Evolutionary conservation across 768 basidiomycete species (phyloP).

Genomic region (Hirschioporus abietinus): DNA sequence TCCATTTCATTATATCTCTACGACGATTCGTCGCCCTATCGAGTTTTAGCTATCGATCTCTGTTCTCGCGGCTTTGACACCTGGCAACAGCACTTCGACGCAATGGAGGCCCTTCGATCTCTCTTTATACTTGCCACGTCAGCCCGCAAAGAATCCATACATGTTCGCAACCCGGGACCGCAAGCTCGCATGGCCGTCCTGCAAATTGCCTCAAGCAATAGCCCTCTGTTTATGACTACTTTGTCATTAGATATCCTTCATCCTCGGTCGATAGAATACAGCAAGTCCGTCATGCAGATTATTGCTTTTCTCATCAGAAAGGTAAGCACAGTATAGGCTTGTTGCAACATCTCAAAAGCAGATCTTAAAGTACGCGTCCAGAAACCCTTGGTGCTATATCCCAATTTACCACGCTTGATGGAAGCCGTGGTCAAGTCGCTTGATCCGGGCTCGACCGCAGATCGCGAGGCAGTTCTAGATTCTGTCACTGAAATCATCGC

Average conservation of each 20-base stretch:
- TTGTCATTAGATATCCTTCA: slow-evolving; percentile 84
- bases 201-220: slow-evolving; percentile 77
- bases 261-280: slow-evolving; percentile 65
- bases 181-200: slow-evolving; percentile 83
- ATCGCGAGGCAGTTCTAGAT: slow-evolving; percentile 81
- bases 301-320: slow-evolving; percentile 92
- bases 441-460: slow-evolving; percentile 78
- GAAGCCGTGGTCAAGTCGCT: slow-evolving; percentile 96
- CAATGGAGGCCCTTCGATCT: slow-evolving; percentile 80
- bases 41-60: slow-evolving; percentile 79
- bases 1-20: slow-evolving; percentile 77
- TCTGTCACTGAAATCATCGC: slow-evolving; percentile 92
- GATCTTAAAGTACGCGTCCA: slow-evolving; percentile 22
- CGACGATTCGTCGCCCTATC: slow-evolving; percentile 60
- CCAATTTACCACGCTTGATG: slow-evolving; percentile 77
- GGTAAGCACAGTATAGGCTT: slow-evolving; percentile 30
- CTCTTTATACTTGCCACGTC: slow-evolving; percentile 79
- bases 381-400: slow-evolving; percentile 81
- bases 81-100: slow-evolving; percentile 92
- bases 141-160: slow-evolving; percentile 62
- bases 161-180: slow-evolving; percentile 59
- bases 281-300: slow-evolving; percentile 87
- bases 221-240: slow-evolving; percentile 91
- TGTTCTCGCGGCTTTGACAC: slow-evolving; percentile 88
- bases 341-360: background rate